phyloP scores from a whole-genome alignment of 192 early-diverging fungal species.

The Glomus cerebriforme region DNA sequence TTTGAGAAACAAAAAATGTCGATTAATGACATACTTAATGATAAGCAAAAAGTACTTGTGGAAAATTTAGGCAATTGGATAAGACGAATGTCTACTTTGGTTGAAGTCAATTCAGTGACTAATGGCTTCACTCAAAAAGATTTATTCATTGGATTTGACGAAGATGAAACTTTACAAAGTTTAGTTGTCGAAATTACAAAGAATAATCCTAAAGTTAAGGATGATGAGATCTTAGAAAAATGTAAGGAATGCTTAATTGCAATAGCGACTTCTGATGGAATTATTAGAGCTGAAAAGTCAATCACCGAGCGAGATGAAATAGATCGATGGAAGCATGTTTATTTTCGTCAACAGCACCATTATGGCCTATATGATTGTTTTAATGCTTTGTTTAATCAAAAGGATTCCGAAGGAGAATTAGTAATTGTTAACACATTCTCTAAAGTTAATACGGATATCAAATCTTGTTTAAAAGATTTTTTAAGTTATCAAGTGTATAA shows the following conservation, averaged over 20 bases:
- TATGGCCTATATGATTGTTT: background rate
- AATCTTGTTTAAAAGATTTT: background rate
- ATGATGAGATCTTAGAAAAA: slow-evolving; percentile 12
- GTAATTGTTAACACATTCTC: slow-evolving; percentile 28
- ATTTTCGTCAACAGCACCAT: slow-evolving; percentile 6
- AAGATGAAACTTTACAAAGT: slow-evolving; percentile 28
- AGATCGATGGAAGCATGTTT: slow-evolving; percentile 15
- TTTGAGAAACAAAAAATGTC: slow-evolving; percentile 28
- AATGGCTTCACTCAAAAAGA: slow-evolving; percentile 1
- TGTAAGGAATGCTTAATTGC: slow-evolving; percentile 28
- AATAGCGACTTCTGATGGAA: slow-evolving; percentile 30
- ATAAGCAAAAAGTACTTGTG: background rate
- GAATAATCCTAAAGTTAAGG: background rate
- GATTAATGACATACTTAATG: slow-evolving; percentile 1
- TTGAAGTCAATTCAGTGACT: background rate
- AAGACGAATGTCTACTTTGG: too few relatives aligned
- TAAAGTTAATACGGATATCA: slow-evolving; percentile 3
- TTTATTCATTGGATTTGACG: slow-evolving; percentile 31
- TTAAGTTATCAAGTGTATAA: background rate
- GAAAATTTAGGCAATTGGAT: too few relatives aligned
- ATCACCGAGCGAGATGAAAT: background rate
- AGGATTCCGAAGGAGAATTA: background rate
- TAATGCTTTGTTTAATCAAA: background rate
- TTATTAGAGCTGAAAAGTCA: slow-evolving; percentile 11
- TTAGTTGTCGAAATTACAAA: slow-evolving; percentile 2